Conservation (phyloP, 306 rosid genomes). For the Inga laurina region DNA sequence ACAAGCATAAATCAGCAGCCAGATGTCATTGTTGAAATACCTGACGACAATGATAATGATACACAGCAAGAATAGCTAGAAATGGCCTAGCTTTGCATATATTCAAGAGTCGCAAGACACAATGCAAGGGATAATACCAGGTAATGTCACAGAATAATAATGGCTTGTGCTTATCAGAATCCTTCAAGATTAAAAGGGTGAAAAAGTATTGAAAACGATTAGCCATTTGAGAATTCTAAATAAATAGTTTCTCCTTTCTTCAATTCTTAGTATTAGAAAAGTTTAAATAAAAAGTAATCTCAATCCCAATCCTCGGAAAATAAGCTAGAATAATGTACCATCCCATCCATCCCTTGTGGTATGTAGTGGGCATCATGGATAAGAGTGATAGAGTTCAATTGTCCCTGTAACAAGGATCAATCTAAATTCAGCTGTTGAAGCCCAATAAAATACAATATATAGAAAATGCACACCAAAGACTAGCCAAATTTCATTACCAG, state of each 20-base stretch:
- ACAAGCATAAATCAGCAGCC: constrained; percentile 27
- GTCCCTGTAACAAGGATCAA: constrained; percentile 41
- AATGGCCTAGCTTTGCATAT: neutral
- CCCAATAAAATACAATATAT: neutral
- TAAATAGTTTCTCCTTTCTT: neutral
- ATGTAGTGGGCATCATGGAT: constrained; percentile 39
- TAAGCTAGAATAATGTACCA: constrained; percentile 40
- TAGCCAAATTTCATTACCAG: constrained; percentile 41
- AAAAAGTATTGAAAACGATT: neutral
- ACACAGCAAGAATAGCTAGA: neutral
- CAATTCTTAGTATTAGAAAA: neutral
- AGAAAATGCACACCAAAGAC: constrained; percentile 3
- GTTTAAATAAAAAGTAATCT: neutral
- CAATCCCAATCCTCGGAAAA: constrained; percentile 1
- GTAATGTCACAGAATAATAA: neutral
- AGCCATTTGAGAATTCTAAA: neutral
- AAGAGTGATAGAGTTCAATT: constrained; percentile 44
- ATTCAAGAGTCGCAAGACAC: neutral
- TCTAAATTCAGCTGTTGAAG: constrained; percentile 7
- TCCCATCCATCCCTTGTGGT: constrained; percentile 45
- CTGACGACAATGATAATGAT: neutral
- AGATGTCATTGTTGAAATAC: neutral
- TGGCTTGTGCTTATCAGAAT: neutral
- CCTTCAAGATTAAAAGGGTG: neutral
- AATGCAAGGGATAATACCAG: neutral